Conservation (phyloP, 257 asterid genomes). For the Nicotiana sylvestris region DNA sequence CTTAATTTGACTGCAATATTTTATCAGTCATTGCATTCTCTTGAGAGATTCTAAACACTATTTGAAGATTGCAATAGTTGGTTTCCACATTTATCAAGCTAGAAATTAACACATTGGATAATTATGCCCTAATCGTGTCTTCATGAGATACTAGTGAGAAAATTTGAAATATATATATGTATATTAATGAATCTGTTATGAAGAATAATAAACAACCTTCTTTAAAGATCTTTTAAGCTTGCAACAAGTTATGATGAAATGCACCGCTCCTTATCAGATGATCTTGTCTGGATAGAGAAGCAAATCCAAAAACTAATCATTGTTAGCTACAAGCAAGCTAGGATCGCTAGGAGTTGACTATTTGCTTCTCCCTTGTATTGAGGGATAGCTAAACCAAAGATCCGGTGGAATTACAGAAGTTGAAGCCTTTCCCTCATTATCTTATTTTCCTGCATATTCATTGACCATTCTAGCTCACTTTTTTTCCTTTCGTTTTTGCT, state of each 20-base stretch:
- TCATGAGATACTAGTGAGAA: background rate
- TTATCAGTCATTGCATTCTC: background rate
- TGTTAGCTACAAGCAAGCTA: constrained; percentile 1
- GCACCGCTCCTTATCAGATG: too few species aligned
- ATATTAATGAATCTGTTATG: background rate
- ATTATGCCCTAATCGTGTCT: background rate
- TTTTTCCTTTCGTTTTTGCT: background rate
- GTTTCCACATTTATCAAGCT: background rate
- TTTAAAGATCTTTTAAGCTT: background rate
- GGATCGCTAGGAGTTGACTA: background rate
- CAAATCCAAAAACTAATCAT: too few species aligned
- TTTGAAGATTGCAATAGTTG: background rate
- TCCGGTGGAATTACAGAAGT: background rate
- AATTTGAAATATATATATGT: background rate
- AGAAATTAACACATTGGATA: background rate
- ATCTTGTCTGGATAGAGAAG: too few species aligned
- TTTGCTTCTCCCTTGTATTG: background rate
- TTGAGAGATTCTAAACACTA: background rate
- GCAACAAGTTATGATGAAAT: background rate
- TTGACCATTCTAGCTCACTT: background rate
- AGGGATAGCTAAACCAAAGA: background rate
- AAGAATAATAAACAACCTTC: background rate
- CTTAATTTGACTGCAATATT: background rate
- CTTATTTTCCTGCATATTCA: background rate
- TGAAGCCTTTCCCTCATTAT: background rate